These are phyloP conservation scores for Xenosphaeropsis pyriputrescens DNA, from an alignment of 2,329 filamentous ascomycete species.

Conservation along the genomic window DNA sequence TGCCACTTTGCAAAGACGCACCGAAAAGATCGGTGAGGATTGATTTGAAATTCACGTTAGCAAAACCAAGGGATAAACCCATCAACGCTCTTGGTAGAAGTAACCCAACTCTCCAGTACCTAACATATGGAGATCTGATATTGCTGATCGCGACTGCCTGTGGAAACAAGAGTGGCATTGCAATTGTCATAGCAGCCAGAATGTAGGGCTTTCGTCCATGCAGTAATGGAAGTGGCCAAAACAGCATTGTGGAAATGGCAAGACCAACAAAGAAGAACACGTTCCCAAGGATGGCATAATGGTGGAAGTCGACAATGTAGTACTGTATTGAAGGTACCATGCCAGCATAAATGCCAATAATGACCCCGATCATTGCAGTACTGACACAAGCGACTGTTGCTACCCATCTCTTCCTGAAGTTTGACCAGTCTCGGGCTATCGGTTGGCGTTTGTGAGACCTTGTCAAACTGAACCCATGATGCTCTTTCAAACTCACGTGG, in stretches of 20 bases:
- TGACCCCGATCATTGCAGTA: slow-evolving; percentile 54
- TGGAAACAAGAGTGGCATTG: slow-evolving; percentile 61
- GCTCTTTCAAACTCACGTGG: slow-evolving; percentile 36
- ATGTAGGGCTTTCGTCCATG: slow-evolving; percentile 69
- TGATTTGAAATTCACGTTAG: slow-evolving; percentile 62
- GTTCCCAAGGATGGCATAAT: slow-evolving; percentile 58
- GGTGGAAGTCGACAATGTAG: slow-evolving; percentile 53
- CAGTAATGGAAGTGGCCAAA: slow-evolving; percentile 60
- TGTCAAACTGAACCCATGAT: slow-evolving; percentile 33
- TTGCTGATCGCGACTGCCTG: slow-evolving; percentile 52
- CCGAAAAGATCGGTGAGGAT: slow-evolving; percentile 64
- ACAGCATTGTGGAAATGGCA: slow-evolving; percentile 52
- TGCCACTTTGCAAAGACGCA: slow-evolving; percentile 56
- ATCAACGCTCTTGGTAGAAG: slow-evolving; percentile 50
- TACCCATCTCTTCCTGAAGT: slow-evolving; percentile 49
- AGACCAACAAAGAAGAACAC: slow-evolving; percentile 58
- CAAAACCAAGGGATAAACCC: slow-evolving; percentile 57
- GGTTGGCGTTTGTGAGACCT: slow-evolving; percentile 44
- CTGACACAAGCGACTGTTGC: slow-evolving; percentile 59
- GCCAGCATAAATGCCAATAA: slow-evolving; percentile 64
- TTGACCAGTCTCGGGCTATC: slow-evolving; percentile 60
- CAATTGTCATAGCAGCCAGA: slow-evolving; percentile 50
- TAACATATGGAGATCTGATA: slow-evolving; percentile 37
- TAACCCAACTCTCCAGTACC: slow-evolving; percentile 42
- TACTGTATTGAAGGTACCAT: slow-evolving; percentile 71